Percentiles rank a stretch among this genome's conserved stretches.
Conservation (phyloP, 805 yeast genomes). For the Yamadazyma sp. region DNA sequence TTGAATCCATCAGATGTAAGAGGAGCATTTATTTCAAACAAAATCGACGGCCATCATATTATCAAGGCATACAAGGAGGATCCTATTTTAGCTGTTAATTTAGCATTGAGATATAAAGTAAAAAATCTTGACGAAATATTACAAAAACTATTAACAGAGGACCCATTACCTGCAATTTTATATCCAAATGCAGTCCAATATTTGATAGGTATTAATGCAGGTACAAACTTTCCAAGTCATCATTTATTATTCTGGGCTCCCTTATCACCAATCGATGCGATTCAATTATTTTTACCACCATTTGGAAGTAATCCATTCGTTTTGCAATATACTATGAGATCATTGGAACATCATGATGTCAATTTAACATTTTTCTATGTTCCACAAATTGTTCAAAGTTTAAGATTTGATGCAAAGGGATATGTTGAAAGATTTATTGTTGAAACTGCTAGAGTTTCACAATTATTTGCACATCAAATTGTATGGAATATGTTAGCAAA, state of each 20-base stretch:
- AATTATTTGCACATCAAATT: slow-evolving; percentile 93
- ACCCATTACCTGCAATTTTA: slow-evolving; percentile 58
- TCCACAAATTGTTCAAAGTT: slow-evolving; percentile 93
- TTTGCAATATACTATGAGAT: slow-evolving; percentile 85
- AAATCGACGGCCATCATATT: slow-evolving; percentile 42
- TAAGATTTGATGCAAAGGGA: slow-evolving; percentile 79
- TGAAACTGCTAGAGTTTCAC: slow-evolving; percentile 89
- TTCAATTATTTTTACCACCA: slow-evolving; percentile 77
- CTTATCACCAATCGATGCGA: slow-evolving; percentile 78
- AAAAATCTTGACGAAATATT: slow-evolving; percentile 38
- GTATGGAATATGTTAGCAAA: slow-evolving; percentile 98
- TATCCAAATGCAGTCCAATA: slow-evolving; percentile 60
- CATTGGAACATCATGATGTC: slow-evolving; percentile 83
- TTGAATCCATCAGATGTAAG: slow-evolving; percentile 41
- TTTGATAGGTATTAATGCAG: slow-evolving; percentile 40
- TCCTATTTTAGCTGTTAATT: slow-evolving; percentile 69
- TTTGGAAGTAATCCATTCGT: slow-evolving; percentile 62
- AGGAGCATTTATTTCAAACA: slow-evolving; percentile 32
- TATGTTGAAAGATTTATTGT: slow-evolving; percentile 85
- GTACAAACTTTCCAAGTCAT: slow-evolving; percentile 35
- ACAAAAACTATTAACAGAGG: slow-evolving; percentile 42
- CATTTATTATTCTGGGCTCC: slow-evolving; percentile 67
- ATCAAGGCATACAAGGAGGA: slow-evolving; percentile 59
- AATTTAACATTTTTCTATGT: slow-evolving; percentile 91
- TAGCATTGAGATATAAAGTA: slow-evolving; percentile 58